Evolutionary conservation across 495 filamentous ascomycete genomes (phyloP).

Genomic region (Apodospora peruviana): DNA sequence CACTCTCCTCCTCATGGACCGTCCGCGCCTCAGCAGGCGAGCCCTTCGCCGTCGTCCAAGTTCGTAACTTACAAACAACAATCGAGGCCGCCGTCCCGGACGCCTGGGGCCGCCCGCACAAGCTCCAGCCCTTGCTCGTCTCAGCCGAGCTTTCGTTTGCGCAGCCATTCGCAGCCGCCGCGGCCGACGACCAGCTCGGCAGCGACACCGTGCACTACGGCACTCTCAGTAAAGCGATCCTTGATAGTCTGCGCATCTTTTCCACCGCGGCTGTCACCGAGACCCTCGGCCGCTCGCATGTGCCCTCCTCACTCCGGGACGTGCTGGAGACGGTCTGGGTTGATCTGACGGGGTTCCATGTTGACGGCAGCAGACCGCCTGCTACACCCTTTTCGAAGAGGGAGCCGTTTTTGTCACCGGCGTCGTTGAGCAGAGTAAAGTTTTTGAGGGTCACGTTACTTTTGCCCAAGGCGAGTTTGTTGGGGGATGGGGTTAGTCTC

Average conservation of each 20-base stretch:
- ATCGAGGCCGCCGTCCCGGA: slow-evolving; percentile 41
- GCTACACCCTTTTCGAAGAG: background rate
- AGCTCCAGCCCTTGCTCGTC: slow-evolving; percentile 48
- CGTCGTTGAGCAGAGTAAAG: slow-evolving; percentile 13
- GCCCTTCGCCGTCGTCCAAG: slow-evolving; percentile 34
- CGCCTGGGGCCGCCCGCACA: slow-evolving; percentile 49
- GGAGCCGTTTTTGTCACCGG: background rate
- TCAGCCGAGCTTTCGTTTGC: slow-evolving; percentile 45
- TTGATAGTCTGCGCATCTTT: slow-evolving; percentile 26
- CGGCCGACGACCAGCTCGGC: slow-evolving; percentile 42
- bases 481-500: slow-evolving; percentile 43
- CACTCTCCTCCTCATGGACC: slow-evolving; percentile 27
- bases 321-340: slow-evolving; percentile 28
- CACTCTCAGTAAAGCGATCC: slow-evolving; percentile 48
- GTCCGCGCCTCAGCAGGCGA: slow-evolving; percentile 29
- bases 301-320: slow-evolving; percentile 10
- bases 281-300: slow-evolving; percentile 2
- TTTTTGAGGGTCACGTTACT: slow-evolving; percentile 33
- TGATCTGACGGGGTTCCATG: slow-evolving; percentile 21
- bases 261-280: background rate
- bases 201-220: slow-evolving; percentile 58
- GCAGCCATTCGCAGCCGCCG: slow-evolving; percentile 40
- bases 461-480: slow-evolving; percentile 49
- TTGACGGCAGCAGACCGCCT: background rate
- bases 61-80: slow-evolving; percentile 46